These are phyloP conservation scores for Mortierella hygrophila DNA, from an alignment of 192 early-diverging fungal species.

Conservation along the genomic window DNA sequence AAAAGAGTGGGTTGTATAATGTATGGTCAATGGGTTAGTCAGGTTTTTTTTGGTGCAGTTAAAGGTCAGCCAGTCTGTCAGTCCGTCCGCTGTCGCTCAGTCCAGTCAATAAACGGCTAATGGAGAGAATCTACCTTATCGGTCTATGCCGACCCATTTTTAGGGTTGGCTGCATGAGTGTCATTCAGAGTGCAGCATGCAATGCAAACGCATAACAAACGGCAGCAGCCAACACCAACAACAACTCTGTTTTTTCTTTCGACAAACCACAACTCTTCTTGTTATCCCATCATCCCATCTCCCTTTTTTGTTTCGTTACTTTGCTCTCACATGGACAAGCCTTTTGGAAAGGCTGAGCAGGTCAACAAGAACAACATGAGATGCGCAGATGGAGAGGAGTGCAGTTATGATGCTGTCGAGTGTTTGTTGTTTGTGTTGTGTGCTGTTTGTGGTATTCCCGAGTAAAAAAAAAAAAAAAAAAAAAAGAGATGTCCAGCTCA, in stretches of 20 bases:
- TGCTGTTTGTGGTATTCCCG: too few species aligned
- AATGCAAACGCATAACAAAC: not conserved
- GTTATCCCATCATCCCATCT: not conserved
- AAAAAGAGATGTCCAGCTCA: too few species aligned
- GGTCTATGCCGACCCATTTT: not conserved
- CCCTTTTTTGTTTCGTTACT: not conserved
- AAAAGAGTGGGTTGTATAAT: not conserved
- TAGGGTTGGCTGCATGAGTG: not conserved
- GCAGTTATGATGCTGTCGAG: not conserved
- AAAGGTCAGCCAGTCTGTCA: not conserved
- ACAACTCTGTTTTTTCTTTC: not conserved
- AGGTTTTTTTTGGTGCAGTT: not conserved
- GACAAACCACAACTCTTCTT: not conserved
- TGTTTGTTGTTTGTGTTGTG: not conserved
- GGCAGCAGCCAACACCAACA: not conserved
- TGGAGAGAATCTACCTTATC: conserved; percentile 4
- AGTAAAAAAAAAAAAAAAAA: too few species aligned
- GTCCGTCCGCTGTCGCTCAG: not conserved
- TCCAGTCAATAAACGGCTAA: not conserved
- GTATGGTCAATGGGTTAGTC: not conserved
- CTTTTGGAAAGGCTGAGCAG: not conserved
- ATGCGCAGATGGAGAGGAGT: not conserved
- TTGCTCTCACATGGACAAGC: not conserved
- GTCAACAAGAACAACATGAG: not conserved
- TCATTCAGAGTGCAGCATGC: not conserved